phyloP scores from a whole-genome alignment of 192 early-diverging fungal species.

The Coemansia sp. region DNA sequence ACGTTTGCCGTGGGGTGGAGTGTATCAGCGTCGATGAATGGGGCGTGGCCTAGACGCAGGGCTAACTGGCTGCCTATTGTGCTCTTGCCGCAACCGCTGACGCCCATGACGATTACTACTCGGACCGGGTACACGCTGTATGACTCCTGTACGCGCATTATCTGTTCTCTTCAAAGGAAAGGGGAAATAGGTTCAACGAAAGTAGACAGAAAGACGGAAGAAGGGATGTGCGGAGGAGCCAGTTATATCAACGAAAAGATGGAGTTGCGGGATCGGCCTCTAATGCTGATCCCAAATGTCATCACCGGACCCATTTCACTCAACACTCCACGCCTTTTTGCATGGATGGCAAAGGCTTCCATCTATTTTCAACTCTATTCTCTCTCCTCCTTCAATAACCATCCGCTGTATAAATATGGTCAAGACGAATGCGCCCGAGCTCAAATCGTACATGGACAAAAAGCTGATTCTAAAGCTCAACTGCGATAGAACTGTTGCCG shows the following conservation, averaged over 20 bases:
- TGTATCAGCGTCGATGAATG: conserved; percentile 68
- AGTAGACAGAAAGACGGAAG: background rate
- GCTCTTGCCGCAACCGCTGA: conserved; percentile 65
- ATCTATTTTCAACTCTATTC: background rate
- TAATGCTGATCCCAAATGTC: background rate
- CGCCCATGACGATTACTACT: conserved; percentile 65
- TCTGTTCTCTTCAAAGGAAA: background rate
- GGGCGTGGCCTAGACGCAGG: conserved; percentile 41
- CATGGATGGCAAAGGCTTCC: too few relatives aligned
- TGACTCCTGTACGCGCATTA: conserved; percentile 38
- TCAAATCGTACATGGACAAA: conserved; percentile 91
- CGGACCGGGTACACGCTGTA: conserved; percentile 50
- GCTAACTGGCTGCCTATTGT: conserved; percentile 52
- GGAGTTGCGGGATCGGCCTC: background rate
- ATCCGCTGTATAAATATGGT: conserved; percentile 37
- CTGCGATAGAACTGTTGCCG: conserved; percentile 87
- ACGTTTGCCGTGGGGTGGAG: conserved; percentile 62
- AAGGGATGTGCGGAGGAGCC: background rate
- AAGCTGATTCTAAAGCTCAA: conserved; percentile 88
- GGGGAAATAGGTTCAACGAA: background rate
- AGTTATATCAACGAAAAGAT: background rate
- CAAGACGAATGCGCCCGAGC: conserved; percentile 66
- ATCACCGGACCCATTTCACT: background rate
- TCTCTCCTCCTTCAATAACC: background rate
- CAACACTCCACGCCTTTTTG: background rate